These are phyloP conservation scores for Sarcomyxa edulis DNA, from an alignment of 768 basidiomycete species.

Conservation along the genomic window DNA sequence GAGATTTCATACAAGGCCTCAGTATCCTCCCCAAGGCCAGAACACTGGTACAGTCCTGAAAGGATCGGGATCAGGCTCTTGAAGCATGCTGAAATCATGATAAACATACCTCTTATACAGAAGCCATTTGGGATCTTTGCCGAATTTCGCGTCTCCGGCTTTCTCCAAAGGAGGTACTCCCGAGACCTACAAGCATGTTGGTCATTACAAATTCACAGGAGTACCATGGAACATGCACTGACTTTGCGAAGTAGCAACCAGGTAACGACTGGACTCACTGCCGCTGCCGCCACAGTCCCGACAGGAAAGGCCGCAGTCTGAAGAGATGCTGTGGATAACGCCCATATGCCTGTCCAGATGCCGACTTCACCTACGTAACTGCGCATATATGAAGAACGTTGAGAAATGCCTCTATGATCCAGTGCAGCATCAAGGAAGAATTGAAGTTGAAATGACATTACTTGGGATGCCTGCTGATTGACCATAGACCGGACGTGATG, in stretches of 20 bases:
- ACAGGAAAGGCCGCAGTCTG: conserved; percentile 39
- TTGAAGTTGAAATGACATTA: conserved; percentile 21
- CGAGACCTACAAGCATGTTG: conserved; percentile 35
- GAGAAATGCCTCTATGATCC: not conserved
- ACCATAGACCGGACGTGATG: conserved; percentile 65
- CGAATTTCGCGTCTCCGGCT: conserved; percentile 50
- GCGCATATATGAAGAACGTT: no score
- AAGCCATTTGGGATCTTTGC: conserved; percentile 47
- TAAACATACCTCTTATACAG: conserved; percentile 51
- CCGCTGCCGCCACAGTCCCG: conserved; percentile 38
- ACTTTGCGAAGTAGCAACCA: conserved; percentile 57
- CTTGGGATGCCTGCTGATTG: conserved; percentile 70
- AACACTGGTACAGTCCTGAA: conserved; percentile 37
- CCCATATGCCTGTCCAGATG: conserved; percentile 65
- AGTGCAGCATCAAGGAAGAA: not conserved
- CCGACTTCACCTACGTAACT: conserved; percentile 74
- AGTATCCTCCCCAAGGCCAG: conserved; percentile 36
- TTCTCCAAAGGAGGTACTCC: conserved; percentile 70
- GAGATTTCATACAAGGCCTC: no score
- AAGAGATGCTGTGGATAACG: conserved; percentile 45
- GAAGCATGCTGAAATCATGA: not conserved
- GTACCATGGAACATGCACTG: conserved; percentile 11
- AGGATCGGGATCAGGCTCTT: not conserved
- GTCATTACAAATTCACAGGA: not conserved
- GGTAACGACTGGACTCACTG: conserved; percentile 57